Base-by-base conservation (phyloP, 148 eudicot genomes). In the Rhododendron williamsianum region DNA sequence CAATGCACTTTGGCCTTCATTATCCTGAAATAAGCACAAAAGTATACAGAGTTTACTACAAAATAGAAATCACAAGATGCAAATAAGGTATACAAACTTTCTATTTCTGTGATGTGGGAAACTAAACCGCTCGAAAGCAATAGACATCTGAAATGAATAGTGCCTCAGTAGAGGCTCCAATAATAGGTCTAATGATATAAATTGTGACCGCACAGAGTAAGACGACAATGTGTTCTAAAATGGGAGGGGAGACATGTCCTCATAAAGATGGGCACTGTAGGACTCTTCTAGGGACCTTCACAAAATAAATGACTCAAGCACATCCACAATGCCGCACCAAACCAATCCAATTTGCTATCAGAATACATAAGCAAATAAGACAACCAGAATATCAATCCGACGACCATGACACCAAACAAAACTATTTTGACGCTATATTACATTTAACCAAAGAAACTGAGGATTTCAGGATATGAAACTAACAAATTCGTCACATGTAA, bases 1-100 rank as follows among this genome's bases (percentile, higher is more conserved):
- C 92, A 97, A 84, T 5, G 99, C 90, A 51, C 94, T 92, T 83
- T 97, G 98, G 51, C 99, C 99, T 90, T 97, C 98, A 84, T 90
- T 91, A 87, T 97, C 99, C 99, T 97, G 84, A 90, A 84, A 82
- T 54, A 74, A 60, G 48, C 58, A 73, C 21, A 83, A 82, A 7
- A 77, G 71, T 56, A 35, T 4, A 10, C 11, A 71, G 23, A 25
- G 56, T n/a, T 4, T 9, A 25, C 46, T 33, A 81, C 36, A 19
- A 27, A 80, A 6, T 6, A 9, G 82, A 79, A 49, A 35, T 54
- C 38, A 27, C 21, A 35, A 6, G 41, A 48, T 51, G 41, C 16
- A 27, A 56, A 30, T 6, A 51, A 54, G 19, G 10, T 5, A 21
- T 30, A 58, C 0, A 52, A 52, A 52, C 21, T 54, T 54, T 18